Percentiles rank a stretch among this genome's conserved stretches.
These are phyloP conservation scores for Cystofilobasidium ferigula DNA, from an alignment of 768 basidiomycete genomes.

Conservation along the genomic window DNA sequence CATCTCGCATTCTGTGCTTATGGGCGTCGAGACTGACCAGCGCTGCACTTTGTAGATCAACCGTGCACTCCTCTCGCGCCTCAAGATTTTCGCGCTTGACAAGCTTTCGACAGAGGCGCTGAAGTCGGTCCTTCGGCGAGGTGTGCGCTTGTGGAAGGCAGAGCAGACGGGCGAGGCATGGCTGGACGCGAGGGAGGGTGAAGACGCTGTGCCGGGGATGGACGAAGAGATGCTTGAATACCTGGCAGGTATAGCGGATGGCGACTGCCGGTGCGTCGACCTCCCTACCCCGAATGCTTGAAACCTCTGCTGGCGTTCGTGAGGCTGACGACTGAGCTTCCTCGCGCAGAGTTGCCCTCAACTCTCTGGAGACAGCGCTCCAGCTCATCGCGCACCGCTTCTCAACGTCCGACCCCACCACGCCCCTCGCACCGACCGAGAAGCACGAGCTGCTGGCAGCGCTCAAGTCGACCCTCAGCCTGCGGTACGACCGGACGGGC, in stretches of 20 bases:
- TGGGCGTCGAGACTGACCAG: neutral
- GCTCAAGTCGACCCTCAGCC: constrained; percentile 43
- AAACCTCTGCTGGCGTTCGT: neutral
- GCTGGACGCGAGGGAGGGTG: neutral
- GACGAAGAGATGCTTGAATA: constrained; percentile 29
- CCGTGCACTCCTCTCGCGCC: constrained; percentile 29
- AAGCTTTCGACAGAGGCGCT: constrained; percentile 57
- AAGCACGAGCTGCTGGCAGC: constrained; percentile 49
- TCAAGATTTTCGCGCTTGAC: constrained; percentile 62
- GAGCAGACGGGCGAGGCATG: neutral
- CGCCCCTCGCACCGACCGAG: constrained; percentile 31
- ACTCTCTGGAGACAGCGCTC: constrained; percentile 61
- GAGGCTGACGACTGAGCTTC: constrained; percentile 31
- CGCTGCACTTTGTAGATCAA: constrained; percentile 20
- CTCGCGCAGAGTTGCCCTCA: constrained; percentile 55
- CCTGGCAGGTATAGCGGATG: constrained; percentile 36
- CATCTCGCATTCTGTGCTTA: neutral
- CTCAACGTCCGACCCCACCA: neutral
- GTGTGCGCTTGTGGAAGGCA: constrained; percentile 32
- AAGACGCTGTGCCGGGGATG: neutral
- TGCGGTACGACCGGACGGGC: constrained; percentile 64
- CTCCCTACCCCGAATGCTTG: no score
- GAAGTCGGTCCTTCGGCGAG: constrained; percentile 49
- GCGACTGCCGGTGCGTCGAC: constrained; percentile 12
- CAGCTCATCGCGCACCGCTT: constrained; percentile 16